Base-by-base conservation (phyloP, 306 rosid species). In the Casuarina cunninghamiana region DNA sequence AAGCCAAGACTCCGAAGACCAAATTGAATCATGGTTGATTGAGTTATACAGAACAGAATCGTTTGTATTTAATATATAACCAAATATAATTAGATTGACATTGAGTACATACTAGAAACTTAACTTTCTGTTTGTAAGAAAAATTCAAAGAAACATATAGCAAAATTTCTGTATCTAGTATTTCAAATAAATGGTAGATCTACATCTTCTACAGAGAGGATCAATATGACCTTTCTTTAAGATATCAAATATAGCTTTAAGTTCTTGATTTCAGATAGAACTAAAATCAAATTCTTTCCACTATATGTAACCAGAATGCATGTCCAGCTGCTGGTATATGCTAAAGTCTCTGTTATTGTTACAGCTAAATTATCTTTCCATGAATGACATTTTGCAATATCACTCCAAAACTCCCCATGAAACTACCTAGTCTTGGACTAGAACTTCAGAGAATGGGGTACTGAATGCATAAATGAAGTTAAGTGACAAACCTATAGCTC, bases 401-500 rank as follows among this genome's bases (percentile, higher is more conserved):
- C 10, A 78, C 50, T 45, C 42, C 62, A 38, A 7, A 71, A 42
- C 63, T 17, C 19, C 53, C 61, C 6, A 42, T 17, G 55, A 75
- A 55, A 45, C 42, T 19, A 51, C 37, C 19, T 16, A 41, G 5
- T 38, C 35, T 16, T 37, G 39, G 76, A 63, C n/a, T 49, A 37
- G 54, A 57, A 60, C 46, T 41, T 5, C 17, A 73, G 17, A 38
- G 58, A 48, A 44, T 51, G 15, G 35, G 16, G 41, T 43, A 51
- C 16, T 21, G 43, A 39, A 65, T 38, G 63, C 75, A 69, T 41
- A 26, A 50, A n/a, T 13, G 54, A 43, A 78, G 60, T 72, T 26
- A 66, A 57, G 43, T 54, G 70, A 78, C 88, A 11, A 9, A 89
- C 97, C 96, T 90, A 75, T 95, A 89, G 89, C 97, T 91, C 58